These are phyloP conservation scores for Mycosphaerelloides madeirae DNA, from an alignment of 2,329 filamentous ascomycete genomes.

Conservation along the genomic window DNA sequence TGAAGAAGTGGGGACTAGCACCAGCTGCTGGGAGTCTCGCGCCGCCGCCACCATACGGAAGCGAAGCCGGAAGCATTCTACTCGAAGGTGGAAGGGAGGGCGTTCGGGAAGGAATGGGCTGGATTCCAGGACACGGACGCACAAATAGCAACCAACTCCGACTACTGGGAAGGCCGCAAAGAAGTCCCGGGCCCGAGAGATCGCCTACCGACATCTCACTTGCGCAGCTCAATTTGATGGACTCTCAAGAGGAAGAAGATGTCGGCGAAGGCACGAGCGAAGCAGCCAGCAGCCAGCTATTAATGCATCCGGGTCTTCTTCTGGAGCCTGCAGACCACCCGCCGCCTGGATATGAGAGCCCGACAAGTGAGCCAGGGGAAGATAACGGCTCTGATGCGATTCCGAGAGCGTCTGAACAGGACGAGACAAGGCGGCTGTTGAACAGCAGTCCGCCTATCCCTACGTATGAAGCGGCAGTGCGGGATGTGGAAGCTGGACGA, in stretches of 20 bases:
- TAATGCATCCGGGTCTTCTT: slow-evolving; percentile 25
- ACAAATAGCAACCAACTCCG: slow-evolving; percentile 75
- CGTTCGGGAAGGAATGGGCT: slow-evolving; percentile 51
- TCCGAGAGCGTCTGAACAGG: slow-evolving; percentile 19
- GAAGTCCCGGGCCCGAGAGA: slow-evolving; percentile 81
- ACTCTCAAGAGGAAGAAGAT: slow-evolving; percentile 45
- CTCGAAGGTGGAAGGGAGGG: slow-evolving; percentile 70
- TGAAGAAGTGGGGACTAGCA: slow-evolving; percentile 98
- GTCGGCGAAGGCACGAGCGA: slow-evolving; percentile 24
- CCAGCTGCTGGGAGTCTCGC: slow-evolving; percentile 93
- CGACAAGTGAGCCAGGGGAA: slow-evolving; percentile 27
- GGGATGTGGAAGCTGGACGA: slow-evolving; percentile 24
- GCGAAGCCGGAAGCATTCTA: slow-evolving; percentile 92
- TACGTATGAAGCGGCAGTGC: slow-evolving; percentile 72
- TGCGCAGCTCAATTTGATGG: slow-evolving; percentile 71
- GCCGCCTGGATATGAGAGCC: slow-evolving; percentile 49
- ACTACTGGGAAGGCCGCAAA: slow-evolving; percentile 60
- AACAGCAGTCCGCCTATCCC: slow-evolving; percentile 62
- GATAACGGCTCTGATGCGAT: slow-evolving; percentile 24
- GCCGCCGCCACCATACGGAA: slow-evolving; percentile 92
- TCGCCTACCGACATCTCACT: slow-evolving; percentile 96
- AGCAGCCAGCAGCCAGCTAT: slow-evolving; percentile 15
- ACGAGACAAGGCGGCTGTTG: slow-evolving; percentile 9
- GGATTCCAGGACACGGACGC: slow-evolving; percentile 62
- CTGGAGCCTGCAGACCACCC: slow-evolving; percentile 33